Percentiles rank a stretch among this genome's conserved stretches.
phyloP scores from a whole-genome alignment of 2,329 filamentous ascomycete species.

The Trichoderma hamatum region DNA sequence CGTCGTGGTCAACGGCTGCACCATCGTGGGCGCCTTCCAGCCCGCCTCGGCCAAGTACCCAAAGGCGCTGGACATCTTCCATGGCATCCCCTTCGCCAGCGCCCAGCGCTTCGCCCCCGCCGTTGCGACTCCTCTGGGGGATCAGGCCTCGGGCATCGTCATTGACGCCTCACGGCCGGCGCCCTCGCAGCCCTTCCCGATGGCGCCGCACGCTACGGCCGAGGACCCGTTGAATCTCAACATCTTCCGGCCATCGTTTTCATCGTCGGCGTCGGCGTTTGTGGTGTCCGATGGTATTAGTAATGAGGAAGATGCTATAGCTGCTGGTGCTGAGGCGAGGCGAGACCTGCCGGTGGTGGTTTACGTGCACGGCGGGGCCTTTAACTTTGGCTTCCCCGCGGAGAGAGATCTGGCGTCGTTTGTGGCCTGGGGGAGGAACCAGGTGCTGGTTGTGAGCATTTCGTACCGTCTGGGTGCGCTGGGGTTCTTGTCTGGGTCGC shows the following conservation, averaged over 20 bases:
- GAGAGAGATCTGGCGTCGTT: constrained; percentile 65
- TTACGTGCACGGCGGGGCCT: constrained; percentile 66
- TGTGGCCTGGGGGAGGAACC: constrained; percentile 55
- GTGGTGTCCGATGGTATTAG: constrained; percentile 26
- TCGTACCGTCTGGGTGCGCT: constrained; percentile 68
- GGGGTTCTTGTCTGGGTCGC: constrained; percentile 65
- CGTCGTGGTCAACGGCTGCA: constrained; percentile 33
- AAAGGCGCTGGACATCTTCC: constrained; percentile 51
- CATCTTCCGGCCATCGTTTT: constrained; percentile 47
- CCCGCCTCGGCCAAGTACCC: constrained; percentile 38
- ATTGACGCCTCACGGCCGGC: constrained; percentile 45
- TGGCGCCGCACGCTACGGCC: constrained; percentile 38
- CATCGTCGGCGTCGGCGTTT: constrained; percentile 3
- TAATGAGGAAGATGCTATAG: background rate
- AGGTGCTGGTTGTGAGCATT: constrained; percentile 62
- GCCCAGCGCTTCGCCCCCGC: constrained; percentile 52
- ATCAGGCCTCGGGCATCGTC: background rate
- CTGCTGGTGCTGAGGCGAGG: constrained; percentile 21
- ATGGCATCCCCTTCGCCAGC: constrained; percentile 54
- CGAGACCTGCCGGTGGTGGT: constrained; percentile 52
- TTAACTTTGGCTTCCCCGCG: constrained; percentile 57
- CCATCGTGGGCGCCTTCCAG: constrained; percentile 33
- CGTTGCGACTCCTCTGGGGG: constrained; percentile 37
- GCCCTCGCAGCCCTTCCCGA: constrained; percentile 31
- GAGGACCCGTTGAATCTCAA: constrained; percentile 60